Base-by-base conservation (phyloP, 2,329 filamentous ascomycete genomes). In the Ophiocordyceps camponoti-saundersi region DNA sequence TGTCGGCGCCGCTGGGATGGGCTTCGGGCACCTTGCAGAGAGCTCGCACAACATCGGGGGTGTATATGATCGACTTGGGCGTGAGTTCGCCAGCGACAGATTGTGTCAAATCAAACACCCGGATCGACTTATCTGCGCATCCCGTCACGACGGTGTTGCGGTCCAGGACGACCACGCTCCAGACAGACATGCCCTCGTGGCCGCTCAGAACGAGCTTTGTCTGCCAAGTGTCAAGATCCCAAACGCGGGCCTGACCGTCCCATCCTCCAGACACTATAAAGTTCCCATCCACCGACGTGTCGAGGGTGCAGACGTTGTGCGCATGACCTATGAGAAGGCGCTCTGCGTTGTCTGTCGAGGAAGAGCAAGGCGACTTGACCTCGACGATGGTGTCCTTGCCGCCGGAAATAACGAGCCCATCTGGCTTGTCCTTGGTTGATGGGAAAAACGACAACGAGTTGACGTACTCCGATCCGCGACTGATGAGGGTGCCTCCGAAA, bases 331-430 rank as follows among this genome's bases (percentile, higher is more conserved):
- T 69, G 11, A 98, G 73, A 51, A 96, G 72, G 21, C 85, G 82
- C 54, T 95, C 85, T 10, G 90, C 85, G 63, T 90, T 82, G 53
- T 88, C 82, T 30, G 80, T 73, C 1, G 81, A 69, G 23, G 72
- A 63, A 46, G 80, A 76, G 12, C 71, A 73, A 6, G 85, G 82
- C 51, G 81, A 77, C 57, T 88, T 81, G 44, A 93, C 85, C 61
- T 96, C 90, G 56, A 98, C 90, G 52, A 96, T 84, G 30, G 86
- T 82, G 59, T 96, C 92, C 59, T 90, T 85, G 48, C 92, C 92
- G 52, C 85, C 88, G 0, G 89, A 92, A 8, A 94, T 72, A 39
- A 96, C 73, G 4, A 95, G 73, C 13, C 92, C 92, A 46, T 92
- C 75, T 0, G 86, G 78, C 53, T 80, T 81, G 8, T 77, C 69